Percentiles rank a stretch among this genome's conserved stretches.
These are phyloP conservation scores for Phytophthora sp. DNA, from an alignment of 352 stramenopile genomes.

Conservation along the genomic window DNA sequence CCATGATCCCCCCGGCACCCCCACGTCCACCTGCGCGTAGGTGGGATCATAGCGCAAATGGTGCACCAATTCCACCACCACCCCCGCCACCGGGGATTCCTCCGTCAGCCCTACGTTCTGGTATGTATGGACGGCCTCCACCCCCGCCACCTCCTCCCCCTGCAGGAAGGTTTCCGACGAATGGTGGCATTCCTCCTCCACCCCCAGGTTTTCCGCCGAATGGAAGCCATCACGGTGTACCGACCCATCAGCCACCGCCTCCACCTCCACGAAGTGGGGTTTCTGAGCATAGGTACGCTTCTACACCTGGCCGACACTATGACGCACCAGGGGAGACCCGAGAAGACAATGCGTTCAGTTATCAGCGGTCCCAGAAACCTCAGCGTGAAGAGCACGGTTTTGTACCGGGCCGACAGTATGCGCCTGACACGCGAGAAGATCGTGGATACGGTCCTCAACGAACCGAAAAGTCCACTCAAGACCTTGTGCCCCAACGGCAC, in stretches of 20 bases:
- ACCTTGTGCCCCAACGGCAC: not conserved
- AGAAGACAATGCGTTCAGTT: constrained; percentile 9
- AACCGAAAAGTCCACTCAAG: not conserved
- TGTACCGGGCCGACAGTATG: no score
- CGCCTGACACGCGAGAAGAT: constrained; percentile 1
- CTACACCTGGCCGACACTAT: constrained; percentile 16
- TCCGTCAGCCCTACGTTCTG: constrained; percentile 13
- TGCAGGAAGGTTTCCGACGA: constrained; percentile 9
- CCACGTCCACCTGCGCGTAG: constrained; percentile 14
- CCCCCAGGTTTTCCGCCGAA: constrained; percentile 27
- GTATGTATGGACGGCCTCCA: constrained; percentile 21
- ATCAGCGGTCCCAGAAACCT: constrained; percentile 18
- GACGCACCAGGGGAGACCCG: constrained; percentile 8
- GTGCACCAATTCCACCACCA: constrained; percentile 12
- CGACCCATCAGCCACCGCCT: constrained; percentile 11
- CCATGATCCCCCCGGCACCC: constrained; percentile 4
- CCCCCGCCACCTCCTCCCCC: constrained; percentile 27
- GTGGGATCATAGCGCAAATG: constrained; percentile 25
- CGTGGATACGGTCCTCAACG: constrained; percentile 7
- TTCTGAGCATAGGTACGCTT: constrained; percentile 16
- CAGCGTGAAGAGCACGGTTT: not conserved
- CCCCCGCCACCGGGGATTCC: constrained; percentile 22
- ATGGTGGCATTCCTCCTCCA: constrained; percentile 24
- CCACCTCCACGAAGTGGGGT: constrained; percentile 18
- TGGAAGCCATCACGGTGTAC: constrained; percentile 18